Evolutionary conservation across 108 stramenopile species (phyloP), one percentile per base, ranked within the genome.

Genomic region (Mayamaea pseudoterrestris): DNA sequence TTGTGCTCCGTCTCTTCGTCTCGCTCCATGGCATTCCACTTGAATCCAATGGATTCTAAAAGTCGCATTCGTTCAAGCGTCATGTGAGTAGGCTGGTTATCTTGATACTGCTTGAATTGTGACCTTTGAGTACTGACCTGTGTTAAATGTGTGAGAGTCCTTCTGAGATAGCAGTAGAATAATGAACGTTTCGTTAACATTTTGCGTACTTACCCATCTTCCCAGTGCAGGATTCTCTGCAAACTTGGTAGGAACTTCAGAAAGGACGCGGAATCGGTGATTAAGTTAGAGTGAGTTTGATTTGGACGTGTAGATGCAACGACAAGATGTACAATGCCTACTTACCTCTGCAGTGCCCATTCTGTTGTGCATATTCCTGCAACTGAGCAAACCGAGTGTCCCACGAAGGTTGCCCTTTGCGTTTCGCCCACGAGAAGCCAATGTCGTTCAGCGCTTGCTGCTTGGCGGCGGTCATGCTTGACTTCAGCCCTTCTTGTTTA

Each of bases 371-470:
- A 62, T 63, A 78, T 4, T 41, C 45, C 35, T 48, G 16, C 26
- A 78, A 48, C 28, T 73, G 55, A 14, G 32, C 46, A 52, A 61
- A 76, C 35, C 69, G 57, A 25, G 54, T 28, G 28, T 83, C 60
- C 81, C 81, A 83, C 14, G 46, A 64, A 3, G 48, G 50, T 6
- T 68, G 55, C 8, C 74, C 74, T 47, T 78, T 73, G 35, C 53
- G 57, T 30, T 73, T 65, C n/a, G 46, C 65, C 81, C 81, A 83
- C 12, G 44, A 44, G 48, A 83, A 83, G 8, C 74, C 76, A 31
- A 78, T 35, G 11, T 25, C 29, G 39, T 76, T 51, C 41, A 83
- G 41, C 30, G 34, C 29, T 26, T 50, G 53, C 14, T 65, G 42
- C 41, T 61, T 54, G 2, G 41, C 16, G 5, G 50, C 55, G 2